These are phyloP conservation scores for Cyanodermella asteris DNA, from an alignment of 2,329 filamentous ascomycete genomes.

Conservation along the genomic window DNA sequence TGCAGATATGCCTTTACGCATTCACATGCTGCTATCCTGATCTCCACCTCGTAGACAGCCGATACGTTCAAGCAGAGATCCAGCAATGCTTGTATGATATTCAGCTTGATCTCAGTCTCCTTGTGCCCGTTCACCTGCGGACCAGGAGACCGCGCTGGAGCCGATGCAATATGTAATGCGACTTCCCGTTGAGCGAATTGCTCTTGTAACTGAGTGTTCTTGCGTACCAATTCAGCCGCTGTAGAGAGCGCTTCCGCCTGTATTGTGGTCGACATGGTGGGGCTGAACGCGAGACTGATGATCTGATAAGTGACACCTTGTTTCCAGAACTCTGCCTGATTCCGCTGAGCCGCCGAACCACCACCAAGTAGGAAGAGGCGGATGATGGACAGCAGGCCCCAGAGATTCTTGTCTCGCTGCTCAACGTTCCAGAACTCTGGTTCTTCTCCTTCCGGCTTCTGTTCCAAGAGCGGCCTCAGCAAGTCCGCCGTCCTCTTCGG, in stretches of 20 bases:
- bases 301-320: constrained; percentile 60
- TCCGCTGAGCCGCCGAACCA: constrained; percentile 58
- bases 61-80: constrained; percentile 57
- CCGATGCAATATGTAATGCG: constrained; percentile 53
- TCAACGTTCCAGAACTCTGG: constrained; percentile 49
- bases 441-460: constrained; percentile 31
- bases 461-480: constrained; percentile 39
- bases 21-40: constrained; percentile 66
- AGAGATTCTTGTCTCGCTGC: constrained; percentile 74
- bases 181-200: constrained; percentile 73
- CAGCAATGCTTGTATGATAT: constrained; percentile 82
- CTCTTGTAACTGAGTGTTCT: constrained; percentile 62
- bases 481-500: constrained; percentile 50
- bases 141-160: constrained; percentile 12
- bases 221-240: constrained; percentile 72
- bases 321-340: constrained; percentile 71
- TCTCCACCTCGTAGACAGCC: constrained; percentile 47
- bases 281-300: constrained; percentile 66
- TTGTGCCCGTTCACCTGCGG: constrained; percentile 8
- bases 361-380: constrained; percentile 67
- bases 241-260: constrained; percentile 63
- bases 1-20: constrained; percentile 86
- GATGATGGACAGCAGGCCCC: constrained; percentile 69
- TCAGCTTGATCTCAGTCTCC: constrained; percentile 33
- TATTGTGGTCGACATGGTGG: too few relatives aligned